Percentiles rank a stretch among this genome's conserved stretches.
Evolutionary conservation across 495 filamentous ascomycete genomes (phyloP).

Genomic region (Penicillium steckii): DNA sequence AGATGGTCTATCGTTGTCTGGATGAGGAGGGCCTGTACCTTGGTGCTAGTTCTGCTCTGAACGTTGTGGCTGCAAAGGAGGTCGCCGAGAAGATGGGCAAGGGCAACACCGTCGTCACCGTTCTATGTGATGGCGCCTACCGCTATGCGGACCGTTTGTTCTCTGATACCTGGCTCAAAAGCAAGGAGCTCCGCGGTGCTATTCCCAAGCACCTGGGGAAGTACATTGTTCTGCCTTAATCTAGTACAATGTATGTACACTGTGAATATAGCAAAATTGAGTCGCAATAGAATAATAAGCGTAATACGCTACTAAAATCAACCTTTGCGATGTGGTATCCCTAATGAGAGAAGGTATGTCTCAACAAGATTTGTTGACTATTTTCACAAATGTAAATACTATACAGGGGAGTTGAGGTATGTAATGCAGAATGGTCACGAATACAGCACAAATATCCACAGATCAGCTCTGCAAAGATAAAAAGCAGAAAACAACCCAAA

Average conservation of each 20-base stretch:
- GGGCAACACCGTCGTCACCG: slow-evolving; percentile 88
- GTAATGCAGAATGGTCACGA: not conserved
- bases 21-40: slow-evolving; percentile 96
- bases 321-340: slow-evolving; percentile 4
- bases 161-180: slow-evolving; percentile 80
- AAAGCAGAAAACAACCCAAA: slow-evolving; percentile 18
- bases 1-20: slow-evolving; percentile 96
- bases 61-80: slow-evolving; percentile 94
- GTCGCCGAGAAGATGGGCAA: slow-evolving; percentile 86
- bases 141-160: slow-evolving; percentile 94
- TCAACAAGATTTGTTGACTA: not conserved
- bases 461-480: not conserved
- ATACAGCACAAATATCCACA: not conserved
- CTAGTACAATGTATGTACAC: slow-evolving; percentile 2
- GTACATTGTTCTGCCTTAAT: slow-evolving; percentile 85
- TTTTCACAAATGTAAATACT: slow-evolving; percentile 3
- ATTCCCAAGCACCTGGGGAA: slow-evolving; percentile 83
- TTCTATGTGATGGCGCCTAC: slow-evolving; percentile 94
- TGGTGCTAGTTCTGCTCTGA: slow-evolving; percentile 89
- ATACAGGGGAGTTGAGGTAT: not conserved
- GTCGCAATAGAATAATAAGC: not conserved
- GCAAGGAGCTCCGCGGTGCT: slow-evolving; percentile 77
- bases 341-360: slow-evolving; percentile 2
- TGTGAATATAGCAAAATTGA: slow-evolving; percentile 15
- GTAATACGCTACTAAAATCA: too few species aligned